Evolutionary conservation across 768 basidiomycete genomes (phyloP).

Genomic region (Paxillus rubicundulus): DNA sequence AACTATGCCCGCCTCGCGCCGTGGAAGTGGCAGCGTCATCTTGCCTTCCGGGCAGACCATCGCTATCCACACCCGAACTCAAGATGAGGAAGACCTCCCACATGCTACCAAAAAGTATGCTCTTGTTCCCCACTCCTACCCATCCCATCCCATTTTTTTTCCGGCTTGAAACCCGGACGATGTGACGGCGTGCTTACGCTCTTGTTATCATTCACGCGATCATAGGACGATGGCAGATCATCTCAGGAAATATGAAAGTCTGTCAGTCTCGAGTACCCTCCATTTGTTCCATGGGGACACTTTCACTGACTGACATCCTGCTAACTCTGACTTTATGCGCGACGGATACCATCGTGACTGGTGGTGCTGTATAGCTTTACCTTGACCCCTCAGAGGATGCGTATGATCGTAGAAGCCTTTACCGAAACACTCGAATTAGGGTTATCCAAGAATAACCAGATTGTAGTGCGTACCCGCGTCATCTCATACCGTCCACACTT

Average conservation of each 20-base stretch:
- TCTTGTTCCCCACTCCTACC: neutral
- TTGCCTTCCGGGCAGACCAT: constrained; percentile 75
- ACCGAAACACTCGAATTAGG: constrained; percentile 89
- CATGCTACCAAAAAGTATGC: constrained; percentile 91
- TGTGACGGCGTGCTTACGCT: constrained; percentile 6
- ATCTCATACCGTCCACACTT: neutral
- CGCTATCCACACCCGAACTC: constrained; percentile 84
- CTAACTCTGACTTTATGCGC: neutral
- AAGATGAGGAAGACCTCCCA: constrained; percentile 83
- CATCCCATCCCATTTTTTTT: neutral
- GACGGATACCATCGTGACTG: neutral
- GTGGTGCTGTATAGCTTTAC: constrained; percentile 57
- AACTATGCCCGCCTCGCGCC: constrained; percentile 65
- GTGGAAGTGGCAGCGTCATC: constrained; percentile 73
- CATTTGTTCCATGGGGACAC: neutral
- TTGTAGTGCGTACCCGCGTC: constrained; percentile 67
- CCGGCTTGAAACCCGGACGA: neutral
- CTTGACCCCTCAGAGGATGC: constrained; percentile 86
- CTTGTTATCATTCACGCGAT: neutral
- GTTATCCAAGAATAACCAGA: constrained; percentile 74
- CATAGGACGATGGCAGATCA: constrained; percentile 90
- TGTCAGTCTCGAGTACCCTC: constrained; percentile 49
- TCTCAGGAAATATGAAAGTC: constrained; percentile 82
- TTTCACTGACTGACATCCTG: constrained; percentile 2
- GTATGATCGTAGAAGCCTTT: constrained; percentile 96